These are phyloP conservation scores for Teunomyces pallodes DNA, from an alignment of 805 yeast genomes.

Conservation along the genomic window DNA sequence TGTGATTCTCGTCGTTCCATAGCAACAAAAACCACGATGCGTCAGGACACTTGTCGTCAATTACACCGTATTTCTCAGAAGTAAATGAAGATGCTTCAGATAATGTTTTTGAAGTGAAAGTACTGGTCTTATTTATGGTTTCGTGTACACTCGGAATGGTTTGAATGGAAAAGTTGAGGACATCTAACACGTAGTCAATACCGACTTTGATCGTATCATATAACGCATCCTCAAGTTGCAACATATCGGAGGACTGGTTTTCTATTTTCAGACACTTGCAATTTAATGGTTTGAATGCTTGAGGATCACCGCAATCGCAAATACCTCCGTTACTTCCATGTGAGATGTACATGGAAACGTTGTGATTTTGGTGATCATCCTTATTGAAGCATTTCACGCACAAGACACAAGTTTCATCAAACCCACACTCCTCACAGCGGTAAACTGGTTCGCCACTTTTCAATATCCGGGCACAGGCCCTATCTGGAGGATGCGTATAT, in stretches of 20 bases:
- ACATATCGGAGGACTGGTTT: constrained; percentile 2
- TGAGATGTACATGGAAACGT: constrained; percentile 53
- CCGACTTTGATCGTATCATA: constrained; percentile 28
- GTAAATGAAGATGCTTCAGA: constrained; percentile 36
- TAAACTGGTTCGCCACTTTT: constrained; percentile 63
- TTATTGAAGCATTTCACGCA: constrained; percentile 72
- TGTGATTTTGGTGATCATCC: constrained; percentile 65
- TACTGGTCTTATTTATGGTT: constrained; percentile 20
- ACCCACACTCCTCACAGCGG: constrained; percentile 73
- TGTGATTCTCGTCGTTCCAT: constrained; percentile 82
- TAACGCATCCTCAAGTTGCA: constrained; percentile 14
- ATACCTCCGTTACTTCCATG: constrained; percentile 51
- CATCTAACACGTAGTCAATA: constrained; percentile 45
- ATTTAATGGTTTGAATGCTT: constrained; percentile 56
- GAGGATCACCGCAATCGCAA: constrained; percentile 73
- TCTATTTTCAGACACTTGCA: constrained; percentile 40
- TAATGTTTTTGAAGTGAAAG: constrained; percentile 20
- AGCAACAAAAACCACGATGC: constrained; percentile 47
- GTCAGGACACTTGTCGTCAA: constrained; percentile 29
- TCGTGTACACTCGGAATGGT: constrained; percentile 40
- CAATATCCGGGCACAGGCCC: constrained; percentile 68
- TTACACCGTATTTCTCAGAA: constrained; percentile 27
- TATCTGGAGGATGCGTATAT: constrained; percentile 50
- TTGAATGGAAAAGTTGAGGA: constrained; percentile 36
- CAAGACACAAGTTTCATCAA: constrained; percentile 74